Evolutionary conservation across 257 asterid genomes (phyloP).

Genomic region (Plantago major): DNA sequence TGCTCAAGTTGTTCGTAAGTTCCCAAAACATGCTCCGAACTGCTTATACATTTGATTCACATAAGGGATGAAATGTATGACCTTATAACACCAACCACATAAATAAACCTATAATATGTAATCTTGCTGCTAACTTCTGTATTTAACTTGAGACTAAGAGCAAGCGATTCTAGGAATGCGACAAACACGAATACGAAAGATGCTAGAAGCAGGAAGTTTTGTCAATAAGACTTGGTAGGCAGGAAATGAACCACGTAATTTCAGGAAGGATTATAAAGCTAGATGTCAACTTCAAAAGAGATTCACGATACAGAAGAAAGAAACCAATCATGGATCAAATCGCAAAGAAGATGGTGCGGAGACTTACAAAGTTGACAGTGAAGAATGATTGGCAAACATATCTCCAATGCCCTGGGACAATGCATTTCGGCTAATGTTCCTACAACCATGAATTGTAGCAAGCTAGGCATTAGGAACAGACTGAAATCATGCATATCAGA

Average conservation of each 20-base stretch:
- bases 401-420: slow-evolving; percentile 79
- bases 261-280: background rate
- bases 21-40: no score
- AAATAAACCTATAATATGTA: no score
- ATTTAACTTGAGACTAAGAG: no score
- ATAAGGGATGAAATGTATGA: no score
- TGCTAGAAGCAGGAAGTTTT: no score
- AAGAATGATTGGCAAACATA: slow-evolving; percentile 66
- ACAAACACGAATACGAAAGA: no score
- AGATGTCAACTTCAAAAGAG: background rate
- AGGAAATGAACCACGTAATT: background rate
- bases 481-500: slow-evolving; percentile 17
- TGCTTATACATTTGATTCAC: no score
- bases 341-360: slow-evolving; percentile 8
- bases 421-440: slow-evolving; percentile 73
- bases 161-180: no score
- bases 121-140: no score
- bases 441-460: slow-evolving; percentile 27
- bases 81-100: no score
- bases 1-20: no score
- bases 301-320: background rate
- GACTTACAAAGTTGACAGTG: slow-evolving; percentile 65
- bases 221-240: no score
- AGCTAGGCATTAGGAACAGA: slow-evolving; percentile 23
- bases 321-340: slow-evolving; percentile 6